Evolutionary conservation across 176 grass and related monocot species (phyloP).

Genomic region (Thinopyrum elongatum): DNA sequence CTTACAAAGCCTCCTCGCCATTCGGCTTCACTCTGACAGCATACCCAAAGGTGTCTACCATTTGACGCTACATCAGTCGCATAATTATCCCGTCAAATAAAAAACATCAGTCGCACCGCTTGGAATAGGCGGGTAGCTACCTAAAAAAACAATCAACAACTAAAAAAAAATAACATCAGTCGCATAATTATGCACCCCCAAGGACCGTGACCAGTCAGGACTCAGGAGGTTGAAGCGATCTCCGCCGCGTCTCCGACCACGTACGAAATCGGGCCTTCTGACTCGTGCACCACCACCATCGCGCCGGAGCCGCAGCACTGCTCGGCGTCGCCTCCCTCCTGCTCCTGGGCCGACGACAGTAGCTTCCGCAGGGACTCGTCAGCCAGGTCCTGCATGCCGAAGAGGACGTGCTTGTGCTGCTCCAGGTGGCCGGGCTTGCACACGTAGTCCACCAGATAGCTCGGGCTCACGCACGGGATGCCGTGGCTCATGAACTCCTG

Average conservation of each 20-base stretch:
- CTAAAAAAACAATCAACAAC: too few relatives aligned
- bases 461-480: slow-evolving; percentile 73
- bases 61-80: too few relatives aligned
- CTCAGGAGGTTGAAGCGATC: not conserved
- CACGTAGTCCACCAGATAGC: slow-evolving; percentile 85
- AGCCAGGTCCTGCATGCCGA: slow-evolving; percentile 62
- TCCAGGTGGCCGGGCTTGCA: slow-evolving; percentile 70
- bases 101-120: too few relatives aligned
- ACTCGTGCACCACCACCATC: not conserved
- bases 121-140: too few relatives aligned
- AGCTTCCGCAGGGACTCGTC: slow-evolving; percentile 63
- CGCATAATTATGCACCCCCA: too few relatives aligned
- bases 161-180: too few relatives aligned
- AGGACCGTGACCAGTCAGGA: too few relatives aligned
- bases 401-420: slow-evolving; percentile 64
- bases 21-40: too few relatives aligned
- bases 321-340: not conserved
- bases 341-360: not conserved
- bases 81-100: too few relatives aligned
- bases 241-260: not conserved
- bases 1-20: too few relatives aligned
- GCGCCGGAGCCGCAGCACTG: too few relatives aligned
- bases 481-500: slow-evolving; percentile 65
- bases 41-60: too few relatives aligned
- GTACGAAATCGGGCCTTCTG: not conserved